A percentile compares a stretch with the other conserved stretches of the same genome.
Evolutionary conservation across 1,284 basidiomycete genomes (phyloP).

Genomic region (Lentinus polychrous): DNA sequence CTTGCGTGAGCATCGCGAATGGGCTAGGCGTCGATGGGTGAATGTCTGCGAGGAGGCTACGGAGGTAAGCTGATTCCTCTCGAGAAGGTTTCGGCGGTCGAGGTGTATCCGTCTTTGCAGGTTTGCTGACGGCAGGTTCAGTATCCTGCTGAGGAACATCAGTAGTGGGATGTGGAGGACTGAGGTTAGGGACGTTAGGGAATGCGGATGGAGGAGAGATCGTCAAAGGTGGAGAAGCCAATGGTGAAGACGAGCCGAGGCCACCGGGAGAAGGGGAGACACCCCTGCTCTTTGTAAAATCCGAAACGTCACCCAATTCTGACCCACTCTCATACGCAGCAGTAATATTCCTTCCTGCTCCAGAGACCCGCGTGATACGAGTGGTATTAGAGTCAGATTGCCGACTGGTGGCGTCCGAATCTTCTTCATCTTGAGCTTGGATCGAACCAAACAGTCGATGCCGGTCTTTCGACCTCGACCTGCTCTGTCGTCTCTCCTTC

Average conservation of each 20-base stretch:
- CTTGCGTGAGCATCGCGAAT: slow-evolving; percentile 37
- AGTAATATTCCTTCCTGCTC: background rate
- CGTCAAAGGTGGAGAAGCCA: slow-evolving; percentile 12
- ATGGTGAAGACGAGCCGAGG: slow-evolving; percentile 13
- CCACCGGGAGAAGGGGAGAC: slow-evolving; percentile 4
- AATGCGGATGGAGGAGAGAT: background rate
- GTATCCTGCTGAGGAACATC: background rate
- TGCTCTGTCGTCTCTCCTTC: slow-evolving; percentile 23
- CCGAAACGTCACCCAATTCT: slow-evolving; percentile 13
- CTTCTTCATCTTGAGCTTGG: background rate
- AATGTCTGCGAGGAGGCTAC: slow-evolving; percentile 58
- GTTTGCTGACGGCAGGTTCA: slow-evolving; percentile 2
- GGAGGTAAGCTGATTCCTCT: slow-evolving; percentile 57
- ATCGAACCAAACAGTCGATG: background rate
- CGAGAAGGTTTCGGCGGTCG: slow-evolving; percentile 45
- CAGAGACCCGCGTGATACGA: background rate
- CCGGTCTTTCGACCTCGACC: slow-evolving; percentile 21
- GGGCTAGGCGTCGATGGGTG: slow-evolving; percentile 29
- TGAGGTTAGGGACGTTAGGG: slow-evolving; percentile 6
- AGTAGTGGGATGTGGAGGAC: slow-evolving; percentile 18
- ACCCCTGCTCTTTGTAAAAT: slow-evolving; percentile 5
- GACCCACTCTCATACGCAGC: slow-evolving; percentile 12
- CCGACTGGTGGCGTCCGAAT: slow-evolving; percentile 8
- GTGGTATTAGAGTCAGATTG: slow-evolving; percentile 14
- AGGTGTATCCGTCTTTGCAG: slow-evolving; percentile 25